These are phyloP conservation scores for Torulaspora delbrueckii DNA, from an alignment of 805 yeast genomes.

Conservation along the genomic window DNA sequence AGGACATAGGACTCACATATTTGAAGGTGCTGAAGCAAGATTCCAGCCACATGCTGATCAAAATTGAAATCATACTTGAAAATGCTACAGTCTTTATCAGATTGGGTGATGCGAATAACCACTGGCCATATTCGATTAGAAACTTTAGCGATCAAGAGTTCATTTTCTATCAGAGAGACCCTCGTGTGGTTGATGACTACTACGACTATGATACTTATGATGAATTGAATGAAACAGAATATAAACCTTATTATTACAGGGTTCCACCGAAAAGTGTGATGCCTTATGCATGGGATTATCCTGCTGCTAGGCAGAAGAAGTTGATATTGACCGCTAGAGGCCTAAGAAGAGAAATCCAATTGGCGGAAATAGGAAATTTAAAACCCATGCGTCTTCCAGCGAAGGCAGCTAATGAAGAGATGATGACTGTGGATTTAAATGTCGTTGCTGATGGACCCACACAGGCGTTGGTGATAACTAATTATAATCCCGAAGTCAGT, in stretches of 20 bases:
- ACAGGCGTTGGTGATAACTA: constrained; percentile 78
- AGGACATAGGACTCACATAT: constrained; percentile 77
- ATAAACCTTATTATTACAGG: constrained; percentile 72
- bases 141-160: constrained; percentile 88
- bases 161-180: constrained; percentile 80
- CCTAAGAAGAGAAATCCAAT: constrained; percentile 69
- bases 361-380: constrained; percentile 89
- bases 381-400: constrained; percentile 77
- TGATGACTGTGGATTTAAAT: constrained; percentile 70
- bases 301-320: constrained; percentile 83
- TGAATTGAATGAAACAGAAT: constrained; percentile 50
- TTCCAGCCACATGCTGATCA: constrained; percentile 64
- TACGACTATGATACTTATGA: constrained; percentile 53
- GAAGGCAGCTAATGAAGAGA: constrained; percentile 35
- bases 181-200: constrained; percentile 39
- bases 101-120: constrained; percentile 61
- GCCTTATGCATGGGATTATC: constrained; percentile 98
- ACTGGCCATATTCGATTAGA: constrained; percentile 91
- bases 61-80: constrained; percentile 72
- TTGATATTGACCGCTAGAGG: constrained; percentile 67
- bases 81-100: constrained; percentile 76
- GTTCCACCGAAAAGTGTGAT: constrained; percentile 88
- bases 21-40: constrained; percentile 62
- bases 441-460: constrained; percentile 96
- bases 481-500: constrained; percentile 74